Base-by-base conservation (phyloP, 2,329 filamentous ascomycete species). In the Stagonosporopsis vannaccii region DNA sequence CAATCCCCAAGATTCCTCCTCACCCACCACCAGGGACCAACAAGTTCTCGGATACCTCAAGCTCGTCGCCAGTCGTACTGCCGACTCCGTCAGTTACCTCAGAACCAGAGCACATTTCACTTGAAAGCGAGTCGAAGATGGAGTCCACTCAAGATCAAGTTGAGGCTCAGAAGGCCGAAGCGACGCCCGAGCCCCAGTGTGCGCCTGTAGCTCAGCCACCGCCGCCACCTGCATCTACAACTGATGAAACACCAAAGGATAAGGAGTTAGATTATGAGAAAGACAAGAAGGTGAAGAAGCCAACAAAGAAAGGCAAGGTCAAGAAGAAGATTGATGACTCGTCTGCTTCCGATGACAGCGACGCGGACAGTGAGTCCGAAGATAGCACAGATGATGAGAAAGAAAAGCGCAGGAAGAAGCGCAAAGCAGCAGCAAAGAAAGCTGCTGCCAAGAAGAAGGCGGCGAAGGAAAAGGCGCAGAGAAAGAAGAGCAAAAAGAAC, bases 1-100 rank as follows among this genome's bases (percentile, higher is more conserved):
- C 44, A 13, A 58, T 60, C 19, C 43, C 56, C 13, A 47, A 41
- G 7, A 60, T 49, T n/a, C 39, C 42, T 33, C 39, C 61, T 15
- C 43, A 56, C 51, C 51, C 45, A 37, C 36, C 30, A 36, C 60
- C 51, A 46, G 42, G 39, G 28, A 39, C 19, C 33, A 59, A 57
- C 20, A 61, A 62, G 45, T 50, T 61, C n/a, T 68, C 66, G 25
- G 61, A 67, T 15, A 68, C 60, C 3, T 65, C 60, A 3, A 56
- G 43, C 12, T 72, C 68, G 5, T 68, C 68, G 8, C 67, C 66
- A 33, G 60, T 70, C 23, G 47, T 67, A 17, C 51, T 72, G 20
- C 46, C 67, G 11, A 71, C 69, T 11, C 68, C 68, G 1, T 64
- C 62, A n/a, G 57, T 65, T 4, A 60, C 49, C 12, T 64, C 63